A percentile compares a stretch with the other conserved stretches of the same genome.
phyloP scores from a whole-genome alignment of 768 basidiomycete species.

The Termitomyces sp. region DNA sequence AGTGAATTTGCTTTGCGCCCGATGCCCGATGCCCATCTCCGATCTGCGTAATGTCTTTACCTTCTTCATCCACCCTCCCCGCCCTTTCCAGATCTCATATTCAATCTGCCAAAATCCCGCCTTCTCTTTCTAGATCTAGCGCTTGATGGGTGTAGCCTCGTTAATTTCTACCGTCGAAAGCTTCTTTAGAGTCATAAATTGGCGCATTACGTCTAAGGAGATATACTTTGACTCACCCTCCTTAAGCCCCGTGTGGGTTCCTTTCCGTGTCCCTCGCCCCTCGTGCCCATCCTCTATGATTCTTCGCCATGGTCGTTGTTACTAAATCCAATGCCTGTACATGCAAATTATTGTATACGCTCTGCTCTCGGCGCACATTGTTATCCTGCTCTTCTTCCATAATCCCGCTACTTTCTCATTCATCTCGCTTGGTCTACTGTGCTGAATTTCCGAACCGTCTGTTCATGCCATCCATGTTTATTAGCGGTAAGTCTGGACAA shows the following conservation, averaged over 20 bases:
- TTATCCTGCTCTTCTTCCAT: not conserved
- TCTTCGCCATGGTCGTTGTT: not conserved
- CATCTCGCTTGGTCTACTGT: not conserved
- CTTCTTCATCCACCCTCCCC: not conserved
- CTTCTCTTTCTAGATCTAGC: conserved; percentile 9
- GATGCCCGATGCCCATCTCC: not conserved
- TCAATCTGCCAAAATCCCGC: not conserved
- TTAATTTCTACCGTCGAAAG: not conserved
- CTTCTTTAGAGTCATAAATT: conserved; percentile 2
- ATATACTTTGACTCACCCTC: conserved; percentile 1
- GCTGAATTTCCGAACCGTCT: not conserved
- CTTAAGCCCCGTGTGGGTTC: conserved; percentile 1
- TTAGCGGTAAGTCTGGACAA: not conserved
- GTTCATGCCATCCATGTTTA: not conserved
- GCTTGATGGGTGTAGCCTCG: not conserved
- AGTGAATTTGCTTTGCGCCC: not conserved
- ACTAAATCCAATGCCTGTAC: not conserved
- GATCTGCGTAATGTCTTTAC: not conserved
- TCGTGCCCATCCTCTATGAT: not conserved
- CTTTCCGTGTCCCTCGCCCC: conserved; percentile 8
- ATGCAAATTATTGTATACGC: not conserved
- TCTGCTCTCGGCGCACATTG: not conserved
- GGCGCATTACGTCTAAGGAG: conserved; percentile 8
- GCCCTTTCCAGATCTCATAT: conserved; percentile 6
- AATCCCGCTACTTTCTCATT: not conserved